These are phyloP conservation scores for Saccharomycopsis synnaedendra DNA, from an alignment of 805 yeast genomes.

Conservation along the genomic window DNA sequence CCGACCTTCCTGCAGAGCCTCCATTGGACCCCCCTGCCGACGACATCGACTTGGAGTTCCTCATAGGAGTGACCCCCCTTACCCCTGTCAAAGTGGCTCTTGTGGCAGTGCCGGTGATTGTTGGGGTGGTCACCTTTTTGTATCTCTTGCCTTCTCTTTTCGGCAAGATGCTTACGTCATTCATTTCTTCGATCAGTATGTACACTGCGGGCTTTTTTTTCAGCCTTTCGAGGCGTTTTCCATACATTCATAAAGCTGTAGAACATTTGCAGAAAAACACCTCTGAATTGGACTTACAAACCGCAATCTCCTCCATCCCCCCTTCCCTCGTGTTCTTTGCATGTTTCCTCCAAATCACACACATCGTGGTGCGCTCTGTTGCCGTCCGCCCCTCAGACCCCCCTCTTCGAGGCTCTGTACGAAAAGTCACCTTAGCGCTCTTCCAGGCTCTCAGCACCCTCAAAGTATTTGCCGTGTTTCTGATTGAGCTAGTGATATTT, in stretches of 20 bases:
- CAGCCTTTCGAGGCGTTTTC: too few species aligned
- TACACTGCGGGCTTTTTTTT: too few species aligned
- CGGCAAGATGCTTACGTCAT: too few species aligned
- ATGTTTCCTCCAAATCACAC: too few species aligned
- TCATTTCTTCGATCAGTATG: too few species aligned
- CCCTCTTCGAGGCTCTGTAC: slow-evolving; percentile 38
- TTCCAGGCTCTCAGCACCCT: slow-evolving; percentile 38
- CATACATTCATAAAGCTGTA: too few species aligned
- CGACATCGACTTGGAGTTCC: neutral
- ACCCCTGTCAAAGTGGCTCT: neutral
- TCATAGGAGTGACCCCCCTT: neutral
- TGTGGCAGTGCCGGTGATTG: neutral
- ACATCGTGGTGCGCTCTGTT: too few species aligned
- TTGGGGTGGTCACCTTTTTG: neutral
- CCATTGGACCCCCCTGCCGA: neutral
- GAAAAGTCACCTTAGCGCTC: slow-evolving; percentile 35
- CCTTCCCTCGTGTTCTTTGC: too few species aligned
- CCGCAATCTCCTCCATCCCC: too few species aligned
- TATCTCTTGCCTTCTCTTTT: neutral
- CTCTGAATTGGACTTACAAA: too few species aligned
- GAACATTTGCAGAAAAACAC: too few species aligned
- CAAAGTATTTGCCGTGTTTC: slow-evolving; percentile 66
- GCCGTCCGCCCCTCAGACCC: slow-evolving; percentile 14
- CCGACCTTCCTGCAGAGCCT: too few species aligned
- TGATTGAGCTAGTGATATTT: slow-evolving; percentile 72